Conservation (phyloP, 129 eudicot genomes). For the Pseudognaphalium luteoalbum region DNA sequence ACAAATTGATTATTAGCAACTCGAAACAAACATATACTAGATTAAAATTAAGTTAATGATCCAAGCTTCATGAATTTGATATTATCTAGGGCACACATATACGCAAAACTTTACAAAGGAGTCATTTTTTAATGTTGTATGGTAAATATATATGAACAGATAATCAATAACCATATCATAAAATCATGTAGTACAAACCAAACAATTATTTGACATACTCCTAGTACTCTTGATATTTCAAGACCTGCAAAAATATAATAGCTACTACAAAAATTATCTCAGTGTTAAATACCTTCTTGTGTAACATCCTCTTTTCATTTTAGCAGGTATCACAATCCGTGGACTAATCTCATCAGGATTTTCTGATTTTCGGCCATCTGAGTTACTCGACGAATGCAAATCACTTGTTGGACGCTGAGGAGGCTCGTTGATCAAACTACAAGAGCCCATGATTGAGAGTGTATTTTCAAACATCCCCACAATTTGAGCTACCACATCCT, state of each 20-base stretch:
- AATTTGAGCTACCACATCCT: slow-evolving; percentile 30
- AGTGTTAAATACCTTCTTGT: slow-evolving; percentile 4
- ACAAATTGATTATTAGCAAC: neutral
- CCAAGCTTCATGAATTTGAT: neutral
- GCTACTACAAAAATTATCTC: too few species aligned
- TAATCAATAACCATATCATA: too few species aligned
- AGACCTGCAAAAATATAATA: too few species aligned
- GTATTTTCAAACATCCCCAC: slow-evolving; percentile 35
- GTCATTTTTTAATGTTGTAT: too few species aligned
- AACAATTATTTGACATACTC: too few species aligned
- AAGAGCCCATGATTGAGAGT: slow-evolving; percentile 27
- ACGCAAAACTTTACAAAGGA: neutral
- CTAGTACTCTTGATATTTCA: neutral
- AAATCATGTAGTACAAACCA: too few species aligned
- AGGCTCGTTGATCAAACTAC: slow-evolving; percentile 18
- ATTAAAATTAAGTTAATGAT: neutral
- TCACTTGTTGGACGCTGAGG: slow-evolving; percentile 19
- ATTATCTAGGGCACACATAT: neutral
- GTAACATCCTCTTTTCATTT: slow-evolving; percentile 11
- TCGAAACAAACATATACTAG: neutral
- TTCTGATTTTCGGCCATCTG: neutral
- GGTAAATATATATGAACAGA: too few species aligned
- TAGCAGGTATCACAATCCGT: neutral
- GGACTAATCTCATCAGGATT: neutral
- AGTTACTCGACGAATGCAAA: neutral